Conservation (phyloP, 2,329 filamentous ascomycete genomes). For the Thielaviopsis cerberus region DNA sequence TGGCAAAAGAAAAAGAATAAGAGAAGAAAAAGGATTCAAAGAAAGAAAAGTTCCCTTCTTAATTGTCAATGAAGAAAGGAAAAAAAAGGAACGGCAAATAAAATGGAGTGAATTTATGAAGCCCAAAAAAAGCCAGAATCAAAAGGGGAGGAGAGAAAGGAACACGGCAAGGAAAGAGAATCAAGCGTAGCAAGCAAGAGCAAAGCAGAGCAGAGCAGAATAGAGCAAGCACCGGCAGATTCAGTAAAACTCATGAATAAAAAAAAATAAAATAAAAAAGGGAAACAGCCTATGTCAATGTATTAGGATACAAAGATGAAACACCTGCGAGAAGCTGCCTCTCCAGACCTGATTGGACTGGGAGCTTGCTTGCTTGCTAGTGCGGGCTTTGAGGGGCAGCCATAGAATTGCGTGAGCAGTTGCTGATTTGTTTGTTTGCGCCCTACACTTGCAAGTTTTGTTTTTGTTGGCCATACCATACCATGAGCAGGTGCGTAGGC, state of each 20-base stretch:
- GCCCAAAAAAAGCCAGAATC: background rate
- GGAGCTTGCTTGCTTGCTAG: background rate
- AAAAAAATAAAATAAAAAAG: slow-evolving; percentile 2
- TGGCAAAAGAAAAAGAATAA: background rate
- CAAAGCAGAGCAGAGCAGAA: background rate
- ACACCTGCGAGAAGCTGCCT: slow-evolving; percentile 1
- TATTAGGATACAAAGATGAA: slow-evolving; percentile 3
- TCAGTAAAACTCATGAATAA: too few species aligned
- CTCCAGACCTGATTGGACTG: slow-evolving; percentile 1
- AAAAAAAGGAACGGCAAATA: background rate
- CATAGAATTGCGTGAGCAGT: background rate
- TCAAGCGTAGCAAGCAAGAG: too few species aligned
- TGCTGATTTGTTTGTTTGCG: background rate
- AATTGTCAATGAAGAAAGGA: background rate
- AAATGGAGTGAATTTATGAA: background rate
- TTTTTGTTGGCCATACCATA: background rate
- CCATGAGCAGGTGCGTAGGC: too few species aligned
- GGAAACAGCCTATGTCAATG: background rate
- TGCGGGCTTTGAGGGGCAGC: background rate
- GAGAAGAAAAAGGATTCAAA: background rate
- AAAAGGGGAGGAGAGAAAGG: background rate
- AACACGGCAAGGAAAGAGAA: background rate
- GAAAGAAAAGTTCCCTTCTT: background rate
- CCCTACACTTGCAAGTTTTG: background rate
- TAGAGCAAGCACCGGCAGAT: background rate